These are phyloP conservation scores for Trichaptum fuscoviolaceum DNA, from an alignment of 768 basidiomycete species.

Conservation along the genomic window DNA sequence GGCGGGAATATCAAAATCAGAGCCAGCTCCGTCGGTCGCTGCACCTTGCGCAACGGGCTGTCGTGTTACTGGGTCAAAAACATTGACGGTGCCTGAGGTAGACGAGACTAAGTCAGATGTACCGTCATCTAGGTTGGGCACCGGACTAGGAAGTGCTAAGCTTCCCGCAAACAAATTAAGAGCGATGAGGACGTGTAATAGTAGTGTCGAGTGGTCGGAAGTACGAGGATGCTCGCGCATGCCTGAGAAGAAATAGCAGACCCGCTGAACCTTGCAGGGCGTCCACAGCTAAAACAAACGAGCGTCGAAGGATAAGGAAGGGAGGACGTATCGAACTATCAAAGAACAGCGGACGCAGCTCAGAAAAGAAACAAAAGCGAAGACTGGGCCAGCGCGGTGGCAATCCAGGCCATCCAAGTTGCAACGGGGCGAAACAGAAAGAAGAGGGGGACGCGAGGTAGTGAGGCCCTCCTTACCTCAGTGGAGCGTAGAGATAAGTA, in stretches of 20 bases:
- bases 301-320: neutral
- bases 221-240: neutral
- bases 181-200: neutral
- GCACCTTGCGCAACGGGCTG: constrained; percentile 44
- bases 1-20: constrained; percentile 38
- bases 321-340: neutral
- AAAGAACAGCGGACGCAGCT: neutral
- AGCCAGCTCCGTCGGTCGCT: constrained; percentile 57
- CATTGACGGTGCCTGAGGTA: constrained; percentile 30
- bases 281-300: neutral
- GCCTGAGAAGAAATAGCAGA: neutral
- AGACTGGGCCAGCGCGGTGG: neutral
- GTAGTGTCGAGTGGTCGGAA: neutral
- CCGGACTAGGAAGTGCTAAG: neutral
- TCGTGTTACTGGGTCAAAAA: constrained; percentile 42
- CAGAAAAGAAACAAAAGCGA: neutral
- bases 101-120: constrained; percentile 20
- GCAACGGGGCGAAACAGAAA: neutral
- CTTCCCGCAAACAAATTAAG: neutral
- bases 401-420: neutral
- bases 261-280: neutral
- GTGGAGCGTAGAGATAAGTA: neutral
- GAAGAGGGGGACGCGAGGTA: neutral
- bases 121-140: neutral
- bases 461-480: neutral